These are phyloP conservation scores for Neofusicoccum parvum DNA, from an alignment of 2,329 filamentous ascomycete species.

Conservation along the genomic window DNA sequence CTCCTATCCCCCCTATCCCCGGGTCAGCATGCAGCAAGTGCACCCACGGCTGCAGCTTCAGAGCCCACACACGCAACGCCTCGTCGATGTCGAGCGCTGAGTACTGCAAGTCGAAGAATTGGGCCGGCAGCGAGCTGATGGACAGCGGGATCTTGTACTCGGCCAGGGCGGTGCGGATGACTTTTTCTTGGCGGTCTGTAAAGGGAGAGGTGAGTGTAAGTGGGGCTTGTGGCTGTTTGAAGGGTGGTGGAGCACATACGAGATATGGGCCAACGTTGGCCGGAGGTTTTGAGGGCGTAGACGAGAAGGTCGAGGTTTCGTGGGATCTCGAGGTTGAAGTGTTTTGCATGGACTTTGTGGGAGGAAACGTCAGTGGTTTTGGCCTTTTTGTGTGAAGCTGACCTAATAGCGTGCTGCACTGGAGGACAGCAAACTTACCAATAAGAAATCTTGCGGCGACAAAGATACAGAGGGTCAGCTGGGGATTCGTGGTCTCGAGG, in stretches of 20 bases:
- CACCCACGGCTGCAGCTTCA: conserved; percentile 22
- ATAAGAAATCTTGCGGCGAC: conserved; percentile 31
- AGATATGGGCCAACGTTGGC: conserved; percentile 28
- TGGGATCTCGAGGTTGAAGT: conserved; percentile 28
- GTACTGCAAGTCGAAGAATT: conserved; percentile 33
- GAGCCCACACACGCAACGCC: conserved; percentile 29
- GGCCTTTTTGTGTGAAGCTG: too few species aligned
- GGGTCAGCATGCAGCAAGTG: neutral
- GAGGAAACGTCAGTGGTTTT: neutral
- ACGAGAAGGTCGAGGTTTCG: conserved; percentile 30
- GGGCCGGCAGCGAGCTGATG: conserved; percentile 27
- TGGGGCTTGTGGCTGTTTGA: neutral
- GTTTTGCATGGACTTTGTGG: conserved; percentile 30
- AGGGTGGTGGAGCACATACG: neutral
- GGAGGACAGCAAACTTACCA: conserved; percentile 9
- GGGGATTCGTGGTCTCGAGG: conserved; percentile 29
- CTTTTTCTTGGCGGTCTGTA: conserved; percentile 28
- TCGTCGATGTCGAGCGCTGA: conserved; percentile 33
- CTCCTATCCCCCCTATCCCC: neutral
- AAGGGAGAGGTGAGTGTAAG: neutral
- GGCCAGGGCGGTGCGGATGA: conserved; percentile 30
- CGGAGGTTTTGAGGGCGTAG: conserved; percentile 30
- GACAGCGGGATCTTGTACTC: conserved; percentile 30
- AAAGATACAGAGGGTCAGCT: conserved; percentile 31
- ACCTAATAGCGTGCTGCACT: too few species aligned